Evolutionary conservation across 2,329 filamentous ascomycete genomes (phyloP).

Genomic region (Bipolaris oryzae): DNA sequence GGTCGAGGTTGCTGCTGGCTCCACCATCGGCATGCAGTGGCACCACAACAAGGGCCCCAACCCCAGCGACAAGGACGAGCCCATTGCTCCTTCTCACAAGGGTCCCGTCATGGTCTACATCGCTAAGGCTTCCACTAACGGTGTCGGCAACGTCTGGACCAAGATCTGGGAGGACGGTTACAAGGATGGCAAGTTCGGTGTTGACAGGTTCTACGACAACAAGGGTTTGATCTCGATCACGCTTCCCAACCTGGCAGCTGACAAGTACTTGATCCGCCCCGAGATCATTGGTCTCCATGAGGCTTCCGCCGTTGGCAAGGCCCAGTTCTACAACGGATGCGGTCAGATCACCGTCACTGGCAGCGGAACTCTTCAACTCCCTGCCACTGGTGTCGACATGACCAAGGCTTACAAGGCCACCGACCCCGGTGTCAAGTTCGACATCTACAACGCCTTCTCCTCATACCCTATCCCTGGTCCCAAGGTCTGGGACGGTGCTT

Average conservation of each 20-base stretch:
- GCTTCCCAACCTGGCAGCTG: slow-evolving; percentile 47
- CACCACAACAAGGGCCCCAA: slow-evolving; percentile 53
- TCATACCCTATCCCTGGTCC: slow-evolving; percentile 52
- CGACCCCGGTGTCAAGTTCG: slow-evolving; percentile 50
- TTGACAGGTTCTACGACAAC: slow-evolving; percentile 49
- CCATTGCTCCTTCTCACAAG: slow-evolving; percentile 60
- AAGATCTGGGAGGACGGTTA: slow-evolving; percentile 51
- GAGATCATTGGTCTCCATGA: slow-evolving; percentile 55
- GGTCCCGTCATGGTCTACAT: slow-evolving; percentile 62
- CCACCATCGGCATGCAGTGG: slow-evolving; percentile 55
- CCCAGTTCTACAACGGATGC: slow-evolving; percentile 54
- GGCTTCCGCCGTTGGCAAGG: slow-evolving; percentile 39
- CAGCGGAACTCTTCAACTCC: slow-evolving; percentile 34
- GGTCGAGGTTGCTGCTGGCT: slow-evolving; percentile 56
- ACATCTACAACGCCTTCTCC: slow-evolving; percentile 45
- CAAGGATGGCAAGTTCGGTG: slow-evolving; percentile 44
- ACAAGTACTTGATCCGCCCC: slow-evolving; percentile 51
- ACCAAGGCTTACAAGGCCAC: slow-evolving; percentile 50
- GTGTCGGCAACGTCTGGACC: slow-evolving; percentile 58
- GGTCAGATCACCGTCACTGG: slow-evolving; percentile 49
- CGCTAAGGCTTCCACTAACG: slow-evolving; percentile 50
- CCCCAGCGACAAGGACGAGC: slow-evolving; percentile 54
- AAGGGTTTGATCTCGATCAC: slow-evolving; percentile 49
- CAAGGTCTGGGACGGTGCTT: slow-evolving; percentile 40
- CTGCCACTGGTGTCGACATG: slow-evolving; percentile 52